These are phyloP conservation scores for Soucietia sequanensis DNA, from an alignment of 805 yeast species.

Conservation along the genomic window DNA sequence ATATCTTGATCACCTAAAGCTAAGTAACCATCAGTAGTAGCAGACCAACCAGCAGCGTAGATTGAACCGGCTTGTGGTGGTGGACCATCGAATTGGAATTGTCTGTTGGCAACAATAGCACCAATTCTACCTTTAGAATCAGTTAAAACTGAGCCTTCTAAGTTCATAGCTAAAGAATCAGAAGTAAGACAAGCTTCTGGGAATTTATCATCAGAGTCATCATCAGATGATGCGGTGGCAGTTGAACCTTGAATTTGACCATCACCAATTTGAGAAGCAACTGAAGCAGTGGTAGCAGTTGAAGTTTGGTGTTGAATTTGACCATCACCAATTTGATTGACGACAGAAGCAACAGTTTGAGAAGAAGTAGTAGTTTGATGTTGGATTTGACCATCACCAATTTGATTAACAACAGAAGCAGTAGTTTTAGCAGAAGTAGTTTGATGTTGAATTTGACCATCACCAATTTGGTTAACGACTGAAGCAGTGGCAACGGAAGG, in stretches of 20 bases:
- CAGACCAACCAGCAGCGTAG: conserved; percentile 63
- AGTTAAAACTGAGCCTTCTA: conserved; percentile 23
- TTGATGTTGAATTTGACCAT: conserved; percentile 19
- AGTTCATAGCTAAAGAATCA: conserved; percentile 24
- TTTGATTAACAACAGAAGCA: conserved; percentile 28
- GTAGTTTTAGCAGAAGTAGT: conserved; percentile 18
- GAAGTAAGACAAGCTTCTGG: conserved; percentile 67
- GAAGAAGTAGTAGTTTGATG: conserved; percentile 22
- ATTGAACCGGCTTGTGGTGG: conserved; percentile 80
- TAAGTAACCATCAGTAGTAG: conserved; percentile 49
- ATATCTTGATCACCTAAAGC: conserved; percentile 57
- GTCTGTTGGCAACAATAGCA: conserved; percentile 55
- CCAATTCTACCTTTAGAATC: conserved; percentile 44
- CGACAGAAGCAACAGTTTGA: conserved; percentile 16
- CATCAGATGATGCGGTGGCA: conserved; percentile 49
- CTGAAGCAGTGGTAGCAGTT: conserved; percentile 19
- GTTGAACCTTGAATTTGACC: conserved; percentile 21
- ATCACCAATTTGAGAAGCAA: conserved; percentile 15
- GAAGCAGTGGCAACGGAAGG: conserved; percentile 34
- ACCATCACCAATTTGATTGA: conserved; percentile 23
- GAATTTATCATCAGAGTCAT: conserved; percentile 53
- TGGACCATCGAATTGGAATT: conserved; percentile 78
- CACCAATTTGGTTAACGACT: conserved; percentile 26
- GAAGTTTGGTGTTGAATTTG: conserved; percentile 21
- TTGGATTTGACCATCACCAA: conserved; percentile 34